Base-by-base conservation (phyloP, 257 asterid species). In the Plantago major region DNA sequence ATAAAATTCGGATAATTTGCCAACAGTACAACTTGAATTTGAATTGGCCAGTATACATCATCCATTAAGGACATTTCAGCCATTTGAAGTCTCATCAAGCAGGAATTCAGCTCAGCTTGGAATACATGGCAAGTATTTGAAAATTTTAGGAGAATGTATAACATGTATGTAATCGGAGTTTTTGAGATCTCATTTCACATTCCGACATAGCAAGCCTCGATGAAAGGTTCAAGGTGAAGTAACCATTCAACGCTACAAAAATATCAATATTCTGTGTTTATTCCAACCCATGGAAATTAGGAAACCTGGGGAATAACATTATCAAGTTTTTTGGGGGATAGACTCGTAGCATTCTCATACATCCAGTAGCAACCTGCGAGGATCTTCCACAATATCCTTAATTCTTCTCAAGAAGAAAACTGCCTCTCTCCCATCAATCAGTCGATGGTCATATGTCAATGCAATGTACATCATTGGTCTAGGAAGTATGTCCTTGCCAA, bases 401-500 rank as follows among this genome's bases (percentile, higher is more conserved):
- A 92, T 92, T 60, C 94, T 85, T 73, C 96, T 79, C 86, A 92
- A 67, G 67, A 89, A 92, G 81, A 80, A 83, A 42, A 89, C 97
- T 0, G 96, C 99, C 82, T 92, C 99, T 86, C 97, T 89, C 58
- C 99, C 97, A 44, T 92, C 99, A 44, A 92, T 92, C 76, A 92
- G 89, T 79, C 97, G 70, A 52, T 92, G 99, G 73, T 92, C 97
- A 11, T 92, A 89, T n/a, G 99, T 86, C 79, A 89, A 70, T 12
- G 99, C 99, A 59, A 84, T 79, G 86, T 89, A 84, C 99, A 92
- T 92, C 99, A 86, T 89, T n/a, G 99, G 99, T 66, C 99, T 74
- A 0, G 97, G 71, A n/a, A 86, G 89, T 59, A 86, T 71, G 78
- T 71, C 78, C 26, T 95, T 95, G 53, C 96, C 99, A 46, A 92